Conservation (phyloP, 139 green algal genomes). For the Tetratostichococcus sp. region DNA sequence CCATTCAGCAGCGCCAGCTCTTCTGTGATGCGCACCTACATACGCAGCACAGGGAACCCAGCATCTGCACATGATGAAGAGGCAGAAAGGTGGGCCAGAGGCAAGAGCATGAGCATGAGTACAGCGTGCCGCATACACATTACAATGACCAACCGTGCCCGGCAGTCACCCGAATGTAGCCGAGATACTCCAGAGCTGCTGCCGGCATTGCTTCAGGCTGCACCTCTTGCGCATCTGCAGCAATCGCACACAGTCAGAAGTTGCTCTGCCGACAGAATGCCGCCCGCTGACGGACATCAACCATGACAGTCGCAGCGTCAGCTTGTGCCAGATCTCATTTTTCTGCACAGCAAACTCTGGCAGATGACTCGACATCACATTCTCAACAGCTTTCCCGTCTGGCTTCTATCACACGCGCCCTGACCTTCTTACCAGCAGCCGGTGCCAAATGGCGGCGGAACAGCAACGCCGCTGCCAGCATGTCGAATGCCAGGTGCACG, state of each 20-base stretch:
- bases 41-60: too few relatives aligned
- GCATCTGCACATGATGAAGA: too few relatives aligned
- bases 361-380: too few relatives aligned
- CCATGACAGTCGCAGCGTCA: too few relatives aligned
- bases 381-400: background rate
- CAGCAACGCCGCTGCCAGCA: background rate
- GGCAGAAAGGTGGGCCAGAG: too few relatives aligned
- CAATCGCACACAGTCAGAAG: background rate
- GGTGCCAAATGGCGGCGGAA: background rate
- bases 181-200: constrained; percentile 1
- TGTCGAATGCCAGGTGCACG: background rate
- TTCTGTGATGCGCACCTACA: constrained; percentile 8
- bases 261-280: background rate
- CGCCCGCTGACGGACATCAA: too few relatives aligned
- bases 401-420: background rate
- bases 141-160: too few relatives aligned
- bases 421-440: background rate
- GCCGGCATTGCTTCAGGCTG: background rate
- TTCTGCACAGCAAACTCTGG: too few relatives aligned
- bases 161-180: constrained; percentile 2
- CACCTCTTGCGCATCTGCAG: background rate
- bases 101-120: too few relatives aligned
- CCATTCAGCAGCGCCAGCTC: constrained; percentile 15
- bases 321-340: too few relatives aligned
- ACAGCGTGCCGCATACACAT: too few relatives aligned